phyloP scores from a whole-genome alignment of 2,329 filamentous ascomycete species.

The Atkinsonella hypoxylon region DNA sequence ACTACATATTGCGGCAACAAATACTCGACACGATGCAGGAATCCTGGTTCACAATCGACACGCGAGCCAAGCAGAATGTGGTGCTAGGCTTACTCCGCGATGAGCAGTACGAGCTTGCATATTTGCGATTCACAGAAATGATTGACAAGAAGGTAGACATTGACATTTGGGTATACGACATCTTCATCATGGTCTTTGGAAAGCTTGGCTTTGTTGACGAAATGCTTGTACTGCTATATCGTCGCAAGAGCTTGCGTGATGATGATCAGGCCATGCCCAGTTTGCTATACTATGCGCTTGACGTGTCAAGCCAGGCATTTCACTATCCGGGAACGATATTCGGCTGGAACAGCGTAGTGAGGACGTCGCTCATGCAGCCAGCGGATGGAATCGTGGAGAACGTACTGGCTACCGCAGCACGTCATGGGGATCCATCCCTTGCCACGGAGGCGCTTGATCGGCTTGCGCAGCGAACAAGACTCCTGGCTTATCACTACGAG shows the following conservation, averaged over 20 bases:
- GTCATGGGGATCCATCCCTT: constrained; percentile 53
- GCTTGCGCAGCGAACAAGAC: constrained; percentile 26
- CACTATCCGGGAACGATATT: constrained; percentile 54
- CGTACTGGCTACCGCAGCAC: constrained; percentile 60
- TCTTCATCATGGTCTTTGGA: constrained; percentile 63
- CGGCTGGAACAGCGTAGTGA: constrained; percentile 59
- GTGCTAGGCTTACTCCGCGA: constrained; percentile 68
- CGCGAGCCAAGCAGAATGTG: constrained; percentile 54
- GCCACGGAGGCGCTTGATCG: constrained; percentile 57
- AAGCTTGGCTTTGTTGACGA: constrained; percentile 67
- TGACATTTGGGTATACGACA: constrained; percentile 64
- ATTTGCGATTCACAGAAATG: constrained; percentile 59
- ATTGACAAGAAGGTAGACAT: constrained; percentile 40
- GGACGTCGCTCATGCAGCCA: constrained; percentile 24
- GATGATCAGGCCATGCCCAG: constrained; percentile 30
- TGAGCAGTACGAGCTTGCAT: constrained; percentile 68
- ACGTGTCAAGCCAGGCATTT: constrained; percentile 53
- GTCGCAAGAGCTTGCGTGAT: constrained; percentile 29
- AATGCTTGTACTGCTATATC: constrained; percentile 54
- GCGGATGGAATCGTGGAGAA: constrained; percentile 54
- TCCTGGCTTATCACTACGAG: constrained; percentile 65
- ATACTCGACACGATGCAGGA: constrained; percentile 64
- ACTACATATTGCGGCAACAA: constrained; percentile 63
- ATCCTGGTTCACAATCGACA: constrained; percentile 44
- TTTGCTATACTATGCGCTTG: constrained; percentile 63